A percentile compares a stretch with the other conserved stretches of the same genome.
phyloP scores from a whole-genome alignment of 305 asterid genomes.

The Fraxinus ornus region DNA sequence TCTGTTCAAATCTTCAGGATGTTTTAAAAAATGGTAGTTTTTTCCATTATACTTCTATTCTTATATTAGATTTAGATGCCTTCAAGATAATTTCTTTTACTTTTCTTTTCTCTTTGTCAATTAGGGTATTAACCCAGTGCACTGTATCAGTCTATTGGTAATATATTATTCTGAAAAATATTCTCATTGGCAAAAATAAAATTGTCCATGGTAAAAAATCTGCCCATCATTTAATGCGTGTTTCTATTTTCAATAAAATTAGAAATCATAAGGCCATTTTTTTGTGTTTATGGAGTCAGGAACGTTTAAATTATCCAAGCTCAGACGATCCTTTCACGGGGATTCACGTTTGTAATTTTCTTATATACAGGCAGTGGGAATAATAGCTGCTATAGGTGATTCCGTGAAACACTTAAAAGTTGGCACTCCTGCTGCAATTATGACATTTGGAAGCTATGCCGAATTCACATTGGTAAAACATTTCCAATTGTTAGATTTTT shows the following conservation, averaged over 20 bases:
- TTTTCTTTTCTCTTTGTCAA: neutral
- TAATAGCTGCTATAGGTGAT: constrained; percentile 86
- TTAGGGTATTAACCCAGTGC: neutral
- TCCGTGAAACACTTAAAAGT: constrained; percentile 75
- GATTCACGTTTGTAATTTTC: constrained; percentile 16
- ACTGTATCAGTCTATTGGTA: neutral
- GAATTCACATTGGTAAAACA: constrained; percentile 67
- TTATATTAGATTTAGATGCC: constrained; percentile 12
- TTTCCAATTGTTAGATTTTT: constrained; percentile 7
- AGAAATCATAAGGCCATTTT: neutral
- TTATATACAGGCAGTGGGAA: constrained; percentile 78
- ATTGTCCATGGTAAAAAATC: neutral
- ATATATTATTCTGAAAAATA: neutral
- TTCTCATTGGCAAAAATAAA: neutral
- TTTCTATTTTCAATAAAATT: neutral
- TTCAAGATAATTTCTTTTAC: neutral
- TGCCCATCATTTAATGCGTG: neutral
- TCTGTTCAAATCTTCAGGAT: constrained; percentile 8
- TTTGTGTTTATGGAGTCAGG: neutral
- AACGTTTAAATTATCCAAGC: neutral
- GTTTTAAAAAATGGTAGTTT: constrained; percentile 11
- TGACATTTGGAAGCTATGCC: constrained; percentile 90
- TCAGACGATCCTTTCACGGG: neutral
- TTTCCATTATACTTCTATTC: neutral
- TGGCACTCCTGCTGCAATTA: constrained; percentile 93